These are phyloP conservation scores for Globisporangium viniferum DNA, from an alignment of 352 stramenopile genomes.

Conservation along the genomic window DNA sequence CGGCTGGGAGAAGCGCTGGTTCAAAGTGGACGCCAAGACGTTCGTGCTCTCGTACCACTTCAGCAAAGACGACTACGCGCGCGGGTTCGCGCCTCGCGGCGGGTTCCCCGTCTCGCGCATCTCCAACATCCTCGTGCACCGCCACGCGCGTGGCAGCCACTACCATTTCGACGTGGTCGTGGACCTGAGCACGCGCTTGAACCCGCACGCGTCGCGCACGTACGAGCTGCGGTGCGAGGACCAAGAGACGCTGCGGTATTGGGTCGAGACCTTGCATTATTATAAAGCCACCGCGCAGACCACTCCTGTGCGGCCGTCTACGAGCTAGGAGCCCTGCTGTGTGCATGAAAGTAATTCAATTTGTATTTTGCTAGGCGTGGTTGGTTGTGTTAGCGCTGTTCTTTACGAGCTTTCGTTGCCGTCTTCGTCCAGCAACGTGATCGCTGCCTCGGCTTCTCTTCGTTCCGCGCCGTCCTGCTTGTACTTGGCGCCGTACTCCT, in stretches of 20 bases:
- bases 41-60: conserved; percentile 70
- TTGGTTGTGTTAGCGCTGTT: not conserved
- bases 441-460: conserved; percentile 19
- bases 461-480: conserved; percentile 11
- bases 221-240: conserved; percentile 67
- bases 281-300: conserved; percentile 54
- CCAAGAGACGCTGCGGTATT: conserved; percentile 53
- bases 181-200: conserved; percentile 57
- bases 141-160: conserved; percentile 30
- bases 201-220: conserved; percentile 55
- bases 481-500: conserved; percentile 58
- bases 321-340: conserved; percentile 20
- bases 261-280: conserved; percentile 67
- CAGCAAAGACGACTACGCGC: conserved; percentile 52
- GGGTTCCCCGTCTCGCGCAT: conserved; percentile 58
- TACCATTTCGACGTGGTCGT: conserved; percentile 72
- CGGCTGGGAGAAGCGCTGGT: conserved; percentile 64
- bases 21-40: conserved; percentile 66
- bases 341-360: not conserved
- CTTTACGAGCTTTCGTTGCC: conserved; percentile 2
- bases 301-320: conserved; percentile 34
- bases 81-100: conserved; percentile 61
- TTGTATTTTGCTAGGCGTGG: not conserved
- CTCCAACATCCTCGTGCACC: conserved; percentile 50
- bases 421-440: conserved; percentile 15